Percentiles rank a stretch among this genome's conserved stretches.
Evolutionary conservation across 495 filamentous ascomycete genomes (phyloP).

Genomic region (Aspergillus heteromorphus): DNA sequence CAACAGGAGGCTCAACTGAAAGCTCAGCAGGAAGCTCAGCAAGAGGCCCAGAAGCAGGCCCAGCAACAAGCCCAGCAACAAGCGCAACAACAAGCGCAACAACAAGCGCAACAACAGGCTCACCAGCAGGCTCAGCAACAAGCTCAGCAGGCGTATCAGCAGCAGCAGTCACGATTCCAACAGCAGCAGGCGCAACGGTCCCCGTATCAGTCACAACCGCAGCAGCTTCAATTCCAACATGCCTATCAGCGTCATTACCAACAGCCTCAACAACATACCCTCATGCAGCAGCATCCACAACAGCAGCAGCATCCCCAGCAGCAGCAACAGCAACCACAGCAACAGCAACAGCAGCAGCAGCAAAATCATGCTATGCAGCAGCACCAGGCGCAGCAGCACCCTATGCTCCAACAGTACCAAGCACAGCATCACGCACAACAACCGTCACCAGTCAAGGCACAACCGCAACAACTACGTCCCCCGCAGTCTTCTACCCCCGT

Average conservation of each 20-base stretch:
- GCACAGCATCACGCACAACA: conserved; percentile 3
- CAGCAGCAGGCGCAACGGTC: conserved; percentile 30
- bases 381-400: conserved; percentile 16
- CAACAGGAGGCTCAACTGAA: conserved; percentile 18
- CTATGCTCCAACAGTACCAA: conserved; percentile 8
- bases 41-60: conserved; percentile 16
- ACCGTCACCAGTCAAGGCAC: background rate
- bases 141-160: conserved; percentile 19
- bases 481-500: conserved; percentile 2
- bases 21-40: background rate
- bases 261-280: conserved; percentile 19
- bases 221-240: conserved; percentile 24
- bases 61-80: conserved; percentile 6
- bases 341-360: conserved; percentile 26
- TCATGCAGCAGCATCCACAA: conserved; percentile 19
- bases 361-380: conserved; percentile 13
- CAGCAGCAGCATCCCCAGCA: conserved; percentile 12
- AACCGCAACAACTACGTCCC: conserved; percentile 5
- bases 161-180: conserved; percentile 24
- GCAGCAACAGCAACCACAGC: conserved; percentile 18
- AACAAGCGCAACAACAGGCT: background rate
- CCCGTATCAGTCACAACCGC: conserved; percentile 25
- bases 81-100: conserved; percentile 26
- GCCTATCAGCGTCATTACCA: conserved; percentile 21
- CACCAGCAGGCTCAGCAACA: conserved; percentile 15